Conservation (phyloP, 108 stramenopile species). For the Pseudonitzschia pungens region DNA sequence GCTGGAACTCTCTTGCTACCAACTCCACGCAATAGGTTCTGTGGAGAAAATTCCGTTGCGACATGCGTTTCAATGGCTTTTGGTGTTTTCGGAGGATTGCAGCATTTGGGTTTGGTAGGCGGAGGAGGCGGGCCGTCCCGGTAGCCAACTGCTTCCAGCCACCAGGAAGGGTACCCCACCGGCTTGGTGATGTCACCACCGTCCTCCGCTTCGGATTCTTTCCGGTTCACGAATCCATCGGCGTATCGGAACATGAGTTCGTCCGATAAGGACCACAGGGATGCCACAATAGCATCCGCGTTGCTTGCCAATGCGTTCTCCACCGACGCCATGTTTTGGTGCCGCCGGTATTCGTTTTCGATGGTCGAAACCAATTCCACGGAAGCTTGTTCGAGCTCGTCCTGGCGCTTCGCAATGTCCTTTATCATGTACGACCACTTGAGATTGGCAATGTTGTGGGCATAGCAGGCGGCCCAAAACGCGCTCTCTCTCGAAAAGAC, state of each 20-base stretch:
- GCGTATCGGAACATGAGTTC: constrained; percentile 51
- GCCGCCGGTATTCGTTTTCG: background rate
- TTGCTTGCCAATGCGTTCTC: constrained; percentile 27
- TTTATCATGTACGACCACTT: constrained; percentile 50
- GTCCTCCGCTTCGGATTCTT: constrained; percentile 9
- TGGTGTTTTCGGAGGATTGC: constrained; percentile 38
- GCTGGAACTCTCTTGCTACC: background rate
- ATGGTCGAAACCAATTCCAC: constrained; percentile 1
- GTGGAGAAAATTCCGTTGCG: background rate
- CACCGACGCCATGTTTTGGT: background rate
- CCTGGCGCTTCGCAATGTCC: constrained; percentile 33
- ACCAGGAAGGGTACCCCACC: constrained; percentile 52
- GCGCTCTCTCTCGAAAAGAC: constrained; percentile 32
- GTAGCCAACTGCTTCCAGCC: constrained; percentile 46
- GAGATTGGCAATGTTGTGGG: constrained; percentile 47
- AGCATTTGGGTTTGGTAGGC: constrained; percentile 50
- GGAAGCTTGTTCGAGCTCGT: constrained; percentile 32
- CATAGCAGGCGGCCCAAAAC: constrained; percentile 51
- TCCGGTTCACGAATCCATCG: constrained; percentile 43
- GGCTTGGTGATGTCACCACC: constrained; percentile 34
- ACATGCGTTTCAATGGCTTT: constrained; percentile 8
- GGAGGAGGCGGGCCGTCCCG: constrained; percentile 47
- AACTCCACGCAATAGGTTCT: background rate
- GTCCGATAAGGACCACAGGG: constrained; percentile 42
- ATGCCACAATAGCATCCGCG: constrained; percentile 24